A percentile compares a stretch with the other conserved stretches of the same genome.
These are phyloP conservation scores for Fomes fomentarius DNA, from an alignment of 1,284 basidiomycete genomes.

Conservation along the genomic window DNA sequence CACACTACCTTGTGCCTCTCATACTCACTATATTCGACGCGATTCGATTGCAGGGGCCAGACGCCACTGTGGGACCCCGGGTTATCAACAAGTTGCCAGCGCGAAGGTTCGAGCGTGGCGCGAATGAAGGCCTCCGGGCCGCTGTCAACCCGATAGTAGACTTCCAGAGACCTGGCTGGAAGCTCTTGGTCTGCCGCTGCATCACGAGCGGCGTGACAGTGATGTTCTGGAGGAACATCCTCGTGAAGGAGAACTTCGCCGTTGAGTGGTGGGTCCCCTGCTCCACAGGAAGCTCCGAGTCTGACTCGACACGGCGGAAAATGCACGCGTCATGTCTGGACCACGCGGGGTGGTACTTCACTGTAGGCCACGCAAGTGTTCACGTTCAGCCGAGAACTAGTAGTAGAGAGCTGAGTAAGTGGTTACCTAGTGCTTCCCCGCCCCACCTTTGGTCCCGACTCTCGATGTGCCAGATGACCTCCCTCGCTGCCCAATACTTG, in stretches of 20 bases:
- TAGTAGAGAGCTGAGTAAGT: too few relatives aligned
- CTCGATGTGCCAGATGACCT: neutral
- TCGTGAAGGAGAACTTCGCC: too few relatives aligned
- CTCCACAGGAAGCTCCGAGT: too few relatives aligned
- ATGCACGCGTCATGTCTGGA: neutral
- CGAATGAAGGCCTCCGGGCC: neutral
- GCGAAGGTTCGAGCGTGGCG: neutral
- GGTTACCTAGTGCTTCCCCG: neutral
- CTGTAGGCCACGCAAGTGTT: too few relatives aligned
- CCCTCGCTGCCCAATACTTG: neutral
- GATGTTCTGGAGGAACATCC: too few relatives aligned
- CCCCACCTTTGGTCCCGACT: neutral
- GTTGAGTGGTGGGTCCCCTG: too few relatives aligned
- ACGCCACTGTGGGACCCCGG: neutral
- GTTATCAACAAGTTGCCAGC: conserved; percentile 5
- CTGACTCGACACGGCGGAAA: too few relatives aligned
- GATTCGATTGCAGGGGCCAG: conserved; percentile 13
- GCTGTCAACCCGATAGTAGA: neutral
- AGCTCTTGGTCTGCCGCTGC: too few relatives aligned
- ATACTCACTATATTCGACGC: neutral
- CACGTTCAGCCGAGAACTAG: too few relatives aligned
- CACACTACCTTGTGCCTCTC: conserved; percentile 4
- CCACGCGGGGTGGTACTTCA: neutral
- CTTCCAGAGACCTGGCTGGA: neutral
- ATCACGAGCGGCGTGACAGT: too few relatives aligned